phyloP scores from a whole-genome alignment of 2,329 filamentous ascomycete genomes.

The Cryoendolithus antarcticus region DNA sequence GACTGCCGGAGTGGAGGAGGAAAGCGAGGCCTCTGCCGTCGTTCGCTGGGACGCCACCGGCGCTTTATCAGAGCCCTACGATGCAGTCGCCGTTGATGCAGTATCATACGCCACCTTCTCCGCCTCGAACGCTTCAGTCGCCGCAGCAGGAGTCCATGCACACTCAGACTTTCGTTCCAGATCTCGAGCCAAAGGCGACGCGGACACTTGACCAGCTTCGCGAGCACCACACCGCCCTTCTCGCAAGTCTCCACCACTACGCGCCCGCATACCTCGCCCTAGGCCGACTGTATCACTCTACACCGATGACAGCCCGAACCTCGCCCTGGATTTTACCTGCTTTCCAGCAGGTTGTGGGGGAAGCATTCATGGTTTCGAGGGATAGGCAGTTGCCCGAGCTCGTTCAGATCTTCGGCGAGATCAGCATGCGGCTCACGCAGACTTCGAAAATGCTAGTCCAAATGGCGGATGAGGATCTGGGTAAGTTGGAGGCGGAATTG shows the following conservation, averaged over 20 bases:
- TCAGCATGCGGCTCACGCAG: slow-evolving; percentile 1
- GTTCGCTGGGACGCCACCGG: no score
- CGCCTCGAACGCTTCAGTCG: no score
- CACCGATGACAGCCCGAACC: background rate
- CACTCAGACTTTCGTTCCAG: no score
- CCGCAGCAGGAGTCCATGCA: no score
- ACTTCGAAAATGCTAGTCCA: background rate
- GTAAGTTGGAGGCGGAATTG: background rate
- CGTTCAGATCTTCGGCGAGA: slow-evolving; percentile 1
- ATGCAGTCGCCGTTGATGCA: no score
- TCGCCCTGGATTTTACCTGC: slow-evolving; percentile 1
- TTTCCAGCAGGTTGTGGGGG: background rate
- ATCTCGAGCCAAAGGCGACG: no score
- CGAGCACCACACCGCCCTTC: no score
- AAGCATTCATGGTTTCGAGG: background rate
- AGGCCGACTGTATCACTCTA: slow-evolving; percentile 1
- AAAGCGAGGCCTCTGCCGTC: no score
- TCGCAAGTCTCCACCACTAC: background rate
- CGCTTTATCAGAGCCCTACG: no score
- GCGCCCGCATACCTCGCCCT: slow-evolving; percentile 1
- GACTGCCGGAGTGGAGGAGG: no score
- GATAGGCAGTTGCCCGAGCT: slow-evolving; percentile 2
- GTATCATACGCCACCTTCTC: no score
- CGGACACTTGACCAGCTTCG: no score
- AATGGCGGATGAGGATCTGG: background rate